These are phyloP conservation scores for Chaetomium olivaceum DNA, from an alignment of 2,329 filamentous ascomycete genomes.

Conservation along the genomic window DNA sequence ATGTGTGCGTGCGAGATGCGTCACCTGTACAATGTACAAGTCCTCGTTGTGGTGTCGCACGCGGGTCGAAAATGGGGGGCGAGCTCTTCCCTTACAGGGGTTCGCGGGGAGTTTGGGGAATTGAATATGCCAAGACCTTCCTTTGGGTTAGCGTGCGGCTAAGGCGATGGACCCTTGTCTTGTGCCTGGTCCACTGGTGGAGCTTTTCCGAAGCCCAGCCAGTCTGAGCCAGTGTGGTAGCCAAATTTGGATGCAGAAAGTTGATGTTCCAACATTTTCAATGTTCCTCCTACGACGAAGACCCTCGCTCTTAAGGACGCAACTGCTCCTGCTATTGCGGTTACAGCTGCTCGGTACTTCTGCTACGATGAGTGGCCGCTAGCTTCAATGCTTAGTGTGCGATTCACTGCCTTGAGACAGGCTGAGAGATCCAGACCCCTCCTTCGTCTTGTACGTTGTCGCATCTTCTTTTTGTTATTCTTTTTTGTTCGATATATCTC, in stretches of 20 bases:
- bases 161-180: background rate
- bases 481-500: background rate
- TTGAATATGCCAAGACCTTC: background rate
- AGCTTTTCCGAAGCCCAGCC: background rate
- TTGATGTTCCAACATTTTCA: background rate
- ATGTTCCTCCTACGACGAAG: background rate
- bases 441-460: constrained; percentile 7
- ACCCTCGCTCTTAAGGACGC: background rate
- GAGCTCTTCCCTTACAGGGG: background rate
- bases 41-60: constrained; percentile 8
- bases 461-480: background rate
- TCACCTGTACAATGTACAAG: background rate
- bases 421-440: constrained; percentile 19
- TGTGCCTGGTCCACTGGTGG: background rate
- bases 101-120: background rate
- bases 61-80: background rate
- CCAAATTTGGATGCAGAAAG: constrained; percentile 1
- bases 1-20: constrained; percentile 15
- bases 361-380: constrained; percentile 32
- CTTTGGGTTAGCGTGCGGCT: background rate
- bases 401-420: constrained; percentile 30
- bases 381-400: constrained; percentile 32
- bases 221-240: background rate
- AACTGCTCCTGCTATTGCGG: background rate
- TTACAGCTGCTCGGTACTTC: background rate